Evolutionary conservation across 495 filamentous ascomycete species (phyloP), one percentile per base, ranked within the genome.

Genomic region (Letharia lupina): DNA sequence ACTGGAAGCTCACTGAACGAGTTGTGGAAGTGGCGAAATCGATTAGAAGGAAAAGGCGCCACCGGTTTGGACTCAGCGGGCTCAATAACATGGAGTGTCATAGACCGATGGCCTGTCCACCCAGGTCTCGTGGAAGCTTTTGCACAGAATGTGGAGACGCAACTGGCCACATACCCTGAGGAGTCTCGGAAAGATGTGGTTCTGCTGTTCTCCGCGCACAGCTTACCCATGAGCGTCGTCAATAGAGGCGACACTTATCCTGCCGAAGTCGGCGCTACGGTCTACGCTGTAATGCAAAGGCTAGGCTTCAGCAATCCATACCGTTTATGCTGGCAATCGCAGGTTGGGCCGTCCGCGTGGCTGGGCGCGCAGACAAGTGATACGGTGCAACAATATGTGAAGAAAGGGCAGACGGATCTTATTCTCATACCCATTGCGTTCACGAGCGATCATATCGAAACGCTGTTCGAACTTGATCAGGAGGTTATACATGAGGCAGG

Each of bases 371-470:
- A 98, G 75, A 98, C 95, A 1, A 85, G 84, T 68, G 86, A 86
- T 66, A 93, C 95, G 0, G 95, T 99, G 18, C 84, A 91, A 73
- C 80, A 89, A 44, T 96, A 96, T 71, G 87, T 98, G 63, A 86
- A 89, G 72, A 91, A 94, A 73, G 93, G 92, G 3, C 89, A 96
- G 73, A 93, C 88, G 40, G 91, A 99, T 72, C 79, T 99, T 40
- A 81, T 97, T 10, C 81, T 99, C 5, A 91, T 99, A 66, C 95
- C 95, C 2, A 94, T 99, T 65, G 95, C 95, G 13, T 99, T 99
- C 73, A 99, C 95, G 2, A 94, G 90, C 61, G 95, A 99, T 71
- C 95, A 99, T 72, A 99, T 99, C 70, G 95, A 99, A 77, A 99
- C 95, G 3, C 81, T 99, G 3, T 96, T 88, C 73, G 95, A 99